Base-by-base conservation (phyloP, 805 yeast genomes). In the Starmerella bombicola region DNA sequence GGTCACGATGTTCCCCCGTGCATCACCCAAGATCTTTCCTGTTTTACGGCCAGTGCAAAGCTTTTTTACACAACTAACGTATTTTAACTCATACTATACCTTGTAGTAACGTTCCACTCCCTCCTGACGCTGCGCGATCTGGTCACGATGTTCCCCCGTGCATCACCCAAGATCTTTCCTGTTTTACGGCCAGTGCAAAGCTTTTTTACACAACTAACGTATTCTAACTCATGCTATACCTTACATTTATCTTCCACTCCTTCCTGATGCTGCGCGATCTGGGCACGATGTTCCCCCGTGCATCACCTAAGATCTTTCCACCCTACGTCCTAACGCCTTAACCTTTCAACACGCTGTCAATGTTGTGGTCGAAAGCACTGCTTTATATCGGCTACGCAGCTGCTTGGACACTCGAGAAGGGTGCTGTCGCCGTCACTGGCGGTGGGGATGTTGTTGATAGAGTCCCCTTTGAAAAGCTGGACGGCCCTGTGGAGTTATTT, bases 21-120 rank as follows among this genome's bases (percentile, higher is more conserved):
- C n/a, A n/a, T n/a, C n/a, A n/a, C n/a, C n/a, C n/a, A n/a, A n/a
- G n/a, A n/a, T n/a, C n/a, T n/a, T n/a, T n/a, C n/a, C n/a, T n/a
- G n/a, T n/a, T n/a, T 0, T 70, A 91, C 54, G 74, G 67, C 41
- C 72, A 80, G 58, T 70, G 91, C 42, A 74, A 71, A 55, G 73
- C 67, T 20, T 82, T 66, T 40, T 49, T 66, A n/a, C 10, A 25
- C n/a, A n/a, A n/a, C 29, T 31, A 25, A 8, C 22, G 5, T 12
- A 29, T 21, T 8, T n/a, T 19, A 13, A 9, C 13, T 24, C 28
- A 13, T 13, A 13, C n/a, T 24, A 9, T 24, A 24, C 13, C 13
- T 24, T 24, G 9, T 13, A 24, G 13, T 24, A 24, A 28, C 16
- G n/a, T n/a, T n/a, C n/a, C n/a, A n/a, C n/a, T n/a, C n/a, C n/a